Base-by-base conservation (phyloP, 192 early-diverging fungal species). In the Dissophora globulifera region DNA sequence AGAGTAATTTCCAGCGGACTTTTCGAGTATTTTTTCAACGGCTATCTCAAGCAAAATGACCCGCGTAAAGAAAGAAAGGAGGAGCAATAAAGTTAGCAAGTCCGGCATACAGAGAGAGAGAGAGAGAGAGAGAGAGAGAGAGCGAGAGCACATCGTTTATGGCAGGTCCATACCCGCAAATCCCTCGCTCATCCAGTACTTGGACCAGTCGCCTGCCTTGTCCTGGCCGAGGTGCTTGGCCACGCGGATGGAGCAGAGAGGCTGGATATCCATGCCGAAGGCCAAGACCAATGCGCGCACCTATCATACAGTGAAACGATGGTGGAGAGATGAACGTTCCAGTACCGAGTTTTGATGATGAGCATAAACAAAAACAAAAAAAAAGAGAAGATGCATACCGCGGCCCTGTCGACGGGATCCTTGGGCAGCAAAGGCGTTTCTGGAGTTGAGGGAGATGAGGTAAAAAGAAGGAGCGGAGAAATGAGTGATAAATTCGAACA, bases 221-320 rank as follows among this genome's bases (percentile, higher is more conserved):
- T 58, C 61, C 32, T 82, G 82, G 7, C 84, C 84, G 17, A 89
- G 57, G 48, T 90, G 76, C 25, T 85, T 83, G 42, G 92, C 43
- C 1, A 96, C 85, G 25, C 85, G 61, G 58, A 93, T 76, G 72
- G 93, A 95, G 62, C 93, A 90, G 38, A 95, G 64, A 12, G 96
- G 95, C 67, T 96, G 94, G 46, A 91, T 96, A 58, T 95, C 95
- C 76, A 90, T 84, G 40, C 86, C 87, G 19, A 98, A 89, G 16
- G 86, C 78, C 40, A 82, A 76, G 5, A 88, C 82, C 17, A 98
- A 82, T 1, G 88, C 83, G 25, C 94, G 85, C 29, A 94, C 92
- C 60, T 89, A 31, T 51, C 13, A n/a, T n/a, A n/a, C n/a, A n/a
- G n/a, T n/a, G n/a, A n/a, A n/a, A n/a, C n/a, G n/a, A n/a, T n/a